Evolutionary conservation across 2,329 filamentous ascomycete species (phyloP).

Genomic region (Zymoseptoria tritici): DNA sequence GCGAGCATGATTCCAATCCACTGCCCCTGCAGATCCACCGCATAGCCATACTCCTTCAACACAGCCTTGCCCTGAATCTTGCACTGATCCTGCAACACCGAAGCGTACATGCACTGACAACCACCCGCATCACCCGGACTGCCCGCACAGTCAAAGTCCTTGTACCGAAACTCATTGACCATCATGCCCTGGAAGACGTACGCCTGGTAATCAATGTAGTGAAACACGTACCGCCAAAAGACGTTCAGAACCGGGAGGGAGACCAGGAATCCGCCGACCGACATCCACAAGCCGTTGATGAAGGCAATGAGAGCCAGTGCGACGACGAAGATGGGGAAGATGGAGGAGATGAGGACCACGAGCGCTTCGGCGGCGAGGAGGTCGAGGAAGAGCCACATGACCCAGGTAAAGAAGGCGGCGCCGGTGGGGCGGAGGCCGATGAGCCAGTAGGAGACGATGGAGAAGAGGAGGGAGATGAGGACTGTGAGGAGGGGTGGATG

Average conservation of each 20-base stretch:
- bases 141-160: constrained; percentile 52
- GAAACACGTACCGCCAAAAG: constrained; percentile 81
- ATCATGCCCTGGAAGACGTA: constrained; percentile 92
- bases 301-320: constrained; percentile 74
- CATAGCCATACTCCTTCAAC: constrained; percentile 59
- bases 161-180: constrained; percentile 70
- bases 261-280: constrained; percentile 74
- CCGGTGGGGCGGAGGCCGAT: constrained; percentile 61
- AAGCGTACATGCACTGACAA: constrained; percentile 64
- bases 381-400: constrained; percentile 80
- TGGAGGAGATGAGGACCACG: constrained; percentile 64
- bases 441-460: constrained; percentile 69
- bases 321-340: constrained; percentile 75
- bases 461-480: constrained; percentile 68
- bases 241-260: constrained; percentile 63
- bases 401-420: constrained; percentile 64
- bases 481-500: constrained; percentile 34
- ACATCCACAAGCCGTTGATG: constrained; percentile 82
- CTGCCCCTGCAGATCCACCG: constrained; percentile 50
- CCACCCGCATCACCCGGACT: constrained; percentile 14
- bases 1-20: constrained; percentile 67
- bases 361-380: constrained; percentile 74
- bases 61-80: constrained; percentile 62
- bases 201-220: constrained; percentile 79
- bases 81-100: constrained; percentile 53